phyloP scores from a whole-genome alignment of 495 filamentous ascomycete species.

The Podospora appendiculata region DNA sequence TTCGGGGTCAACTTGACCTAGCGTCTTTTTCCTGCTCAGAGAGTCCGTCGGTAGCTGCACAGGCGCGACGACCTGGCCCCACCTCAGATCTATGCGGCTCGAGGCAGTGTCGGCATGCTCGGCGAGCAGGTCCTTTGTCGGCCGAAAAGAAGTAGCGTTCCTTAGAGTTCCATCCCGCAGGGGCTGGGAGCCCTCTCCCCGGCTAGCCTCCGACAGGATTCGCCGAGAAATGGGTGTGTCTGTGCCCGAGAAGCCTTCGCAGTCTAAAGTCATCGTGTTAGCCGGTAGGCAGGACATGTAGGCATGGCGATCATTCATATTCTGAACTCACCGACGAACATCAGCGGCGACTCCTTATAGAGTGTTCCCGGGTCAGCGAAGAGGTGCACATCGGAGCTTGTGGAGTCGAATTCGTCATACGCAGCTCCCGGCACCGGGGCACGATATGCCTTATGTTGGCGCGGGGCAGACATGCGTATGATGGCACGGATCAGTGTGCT shows the following conservation, averaged over 20 bases:
- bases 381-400: constrained; percentile 10
- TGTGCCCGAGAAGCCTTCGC: constrained; percentile 8
- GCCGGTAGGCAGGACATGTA: background rate
- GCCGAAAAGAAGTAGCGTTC: background rate
- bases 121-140: background rate
- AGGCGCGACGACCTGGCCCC: constrained; percentile 2
- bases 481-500: constrained; percentile 13
- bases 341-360: constrained; percentile 3
- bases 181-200: background rate
- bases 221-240: constrained; percentile 4
- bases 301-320: too few species aligned
- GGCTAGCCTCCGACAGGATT: constrained; percentile 1
- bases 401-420: constrained; percentile 7
- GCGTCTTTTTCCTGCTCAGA: background rate
- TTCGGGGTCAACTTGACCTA: constrained; percentile 4
- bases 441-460: background rate
- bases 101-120: constrained; percentile 3
- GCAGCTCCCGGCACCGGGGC: constrained; percentile 7
- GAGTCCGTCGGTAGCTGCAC: background rate
- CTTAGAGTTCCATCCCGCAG: background rate
- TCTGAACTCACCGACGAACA: constrained; percentile 5
- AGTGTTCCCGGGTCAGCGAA: constrained; percentile 8
- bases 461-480: constrained; percentile 11
- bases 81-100: background rate
- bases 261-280: background rate